These are phyloP conservation scores for Epichloe coenophiala DNA, from an alignment of 2,329 filamentous ascomycete species.

Conservation along the genomic window DNA sequence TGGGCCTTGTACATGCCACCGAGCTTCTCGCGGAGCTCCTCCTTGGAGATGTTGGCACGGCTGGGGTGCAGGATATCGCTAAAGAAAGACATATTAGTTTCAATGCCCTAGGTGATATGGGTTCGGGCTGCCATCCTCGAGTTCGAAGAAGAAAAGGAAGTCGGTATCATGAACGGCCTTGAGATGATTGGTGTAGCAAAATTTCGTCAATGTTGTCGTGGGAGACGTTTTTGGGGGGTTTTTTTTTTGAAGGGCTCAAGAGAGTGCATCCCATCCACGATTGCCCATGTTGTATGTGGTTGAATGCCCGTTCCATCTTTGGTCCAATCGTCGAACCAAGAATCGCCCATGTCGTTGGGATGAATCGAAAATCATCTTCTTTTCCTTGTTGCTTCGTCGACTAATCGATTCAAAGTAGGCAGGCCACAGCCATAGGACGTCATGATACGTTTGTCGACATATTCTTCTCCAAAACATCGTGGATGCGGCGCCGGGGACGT, in stretches of 20 bases:
- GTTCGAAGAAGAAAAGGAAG: background rate
- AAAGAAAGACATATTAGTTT: constrained; percentile 12
- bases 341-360: background rate
- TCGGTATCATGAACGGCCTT: constrained; percentile 5
- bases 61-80: constrained; percentile 99
- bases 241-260: no score
- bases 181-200: no score
- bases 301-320: background rate
- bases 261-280: no score
- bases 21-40: constrained; percentile 93
- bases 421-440: background rate
- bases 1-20: constrained; percentile 93
- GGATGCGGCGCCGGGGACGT: background rate
- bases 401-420: background rate
- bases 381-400: background rate
- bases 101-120: background rate
- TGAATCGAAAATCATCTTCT: background rate
- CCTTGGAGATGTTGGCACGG: constrained; percentile 97
- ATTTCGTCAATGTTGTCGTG: background rate
- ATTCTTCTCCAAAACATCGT: background rate
- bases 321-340: background rate
- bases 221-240: background rate
- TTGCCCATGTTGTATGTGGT: background rate
- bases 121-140: background rate
- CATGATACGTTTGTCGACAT: constrained; percentile 3